These are phyloP conservation scores for Exophiala aquamarina DNA, from an alignment of 2,329 filamentous ascomycete genomes.

Conservation along the genomic window DNA sequence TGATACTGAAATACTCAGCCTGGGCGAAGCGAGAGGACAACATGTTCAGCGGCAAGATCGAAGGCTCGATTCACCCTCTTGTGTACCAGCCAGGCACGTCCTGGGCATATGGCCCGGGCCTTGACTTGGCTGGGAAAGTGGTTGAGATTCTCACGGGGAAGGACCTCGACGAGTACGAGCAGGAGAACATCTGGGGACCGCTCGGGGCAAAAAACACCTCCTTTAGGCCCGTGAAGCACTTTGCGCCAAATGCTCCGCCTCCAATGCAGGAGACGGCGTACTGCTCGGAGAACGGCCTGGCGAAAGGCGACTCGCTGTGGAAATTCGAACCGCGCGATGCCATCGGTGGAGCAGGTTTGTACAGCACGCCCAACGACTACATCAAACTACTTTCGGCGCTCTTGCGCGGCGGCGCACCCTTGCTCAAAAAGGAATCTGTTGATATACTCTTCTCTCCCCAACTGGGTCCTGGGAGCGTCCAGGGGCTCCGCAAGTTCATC, in stretches of 20 bases:
- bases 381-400: conserved; percentile 24
- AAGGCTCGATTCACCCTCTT: conserved; percentile 44
- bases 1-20: conserved; percentile 14
- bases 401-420: conserved; percentile 24
- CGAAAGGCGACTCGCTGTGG: conserved; percentile 33
- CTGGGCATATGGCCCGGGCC: conserved; percentile 52
- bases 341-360: conserved; percentile 28
- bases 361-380: conserved; percentile 26
- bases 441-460: conserved; percentile 49
- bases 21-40: conserved; percentile 6
- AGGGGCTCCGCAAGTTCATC: not conserved
- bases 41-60: conserved; percentile 32
- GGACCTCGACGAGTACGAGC: conserved; percentile 43
- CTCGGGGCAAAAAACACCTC: conserved; percentile 50
- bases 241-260: conserved; percentile 14
- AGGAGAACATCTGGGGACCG: conserved; percentile 45
- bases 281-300: not conserved
- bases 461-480: conserved; percentile 32
- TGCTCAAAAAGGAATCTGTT: conserved; percentile 58
- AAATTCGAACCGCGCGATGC: conserved; percentile 32
- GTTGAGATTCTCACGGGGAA: conserved; percentile 46
- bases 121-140: conserved; percentile 56
- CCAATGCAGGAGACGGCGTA: conserved; percentile 28
- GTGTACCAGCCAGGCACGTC: conserved; percentile 52
- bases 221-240: conserved; percentile 36